Base-by-base conservation (phyloP, 495 filamentous ascomycete species). In the Physcia stellaris region DNA sequence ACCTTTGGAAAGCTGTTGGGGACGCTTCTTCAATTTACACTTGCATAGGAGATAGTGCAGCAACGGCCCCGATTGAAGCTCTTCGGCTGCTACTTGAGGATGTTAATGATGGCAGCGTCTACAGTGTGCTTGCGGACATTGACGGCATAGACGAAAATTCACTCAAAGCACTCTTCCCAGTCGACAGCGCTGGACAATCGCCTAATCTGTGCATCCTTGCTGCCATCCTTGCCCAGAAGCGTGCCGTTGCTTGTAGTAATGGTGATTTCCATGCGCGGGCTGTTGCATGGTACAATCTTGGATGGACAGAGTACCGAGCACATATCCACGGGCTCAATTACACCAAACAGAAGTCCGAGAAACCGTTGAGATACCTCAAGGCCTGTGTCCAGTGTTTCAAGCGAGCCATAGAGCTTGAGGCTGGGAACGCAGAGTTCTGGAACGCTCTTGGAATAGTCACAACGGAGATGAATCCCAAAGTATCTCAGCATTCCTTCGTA, bases 361-460 rank as follows among this genome's bases (percentile, higher is more conserved):
- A 62, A 45, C 39, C 58, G 2, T 73, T 68, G 12, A 77, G 66
- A 39, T 83, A 81, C 44, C 64, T 93, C 17, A 88, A 79, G 56
- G 78, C 85, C 17, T 70, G 88, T 17, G 78, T 96, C 37, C 73
- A 80, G 20, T 92, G 86, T 56, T 99, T 99, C 73, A 99, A 96
- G 59, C 70, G 84, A 36, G 82, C 92, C 3, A 96, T 99, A 51
- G 92, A 96, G 57, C 61, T 95, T 2, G 90, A 99, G 55, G 80
- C 92, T 5, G 82, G 86, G 21, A 99, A 96, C 51, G 64, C 86
- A 0, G 90, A 99, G 49, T 99, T 96, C 57, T 99, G 90, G 90
- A 95, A 94, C 55, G 75, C 90, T 2, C 71, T 99, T 16, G 90
- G 88, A 16, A 85, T 95, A 5, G 83, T 81, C 12, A 96, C 90